Percentiles rank a stretch among this genome's conserved stretches.
phyloP scores from a whole-genome alignment of 768 basidiomycete genomes.

The Rhizopogon vesiculosus region DNA sequence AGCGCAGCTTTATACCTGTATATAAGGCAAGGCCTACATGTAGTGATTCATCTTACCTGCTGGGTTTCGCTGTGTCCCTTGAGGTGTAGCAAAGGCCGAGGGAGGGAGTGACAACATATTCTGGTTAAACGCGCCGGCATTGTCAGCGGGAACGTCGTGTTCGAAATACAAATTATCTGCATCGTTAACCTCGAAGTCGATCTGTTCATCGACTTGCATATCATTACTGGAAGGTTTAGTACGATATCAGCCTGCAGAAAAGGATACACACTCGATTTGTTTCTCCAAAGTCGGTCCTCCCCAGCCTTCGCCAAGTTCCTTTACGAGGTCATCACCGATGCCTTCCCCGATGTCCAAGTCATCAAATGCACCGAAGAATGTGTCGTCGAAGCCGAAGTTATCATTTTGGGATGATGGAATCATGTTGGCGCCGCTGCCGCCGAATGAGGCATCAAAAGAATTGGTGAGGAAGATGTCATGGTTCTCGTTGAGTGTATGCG shows the following conservation, averaged over 20 bases:
- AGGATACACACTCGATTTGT: conserved; percentile 14
- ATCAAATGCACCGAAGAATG: conserved; percentile 47
- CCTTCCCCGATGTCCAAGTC: conserved; percentile 54
- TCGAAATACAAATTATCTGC: conserved; percentile 1
- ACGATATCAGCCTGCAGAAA: not conserved
- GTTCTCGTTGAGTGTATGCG: conserved; percentile 67
- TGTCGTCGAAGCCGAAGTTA: conserved; percentile 48
- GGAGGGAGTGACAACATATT: not conserved
- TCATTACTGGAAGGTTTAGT: not conserved
- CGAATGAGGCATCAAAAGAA: conserved; percentile 62
- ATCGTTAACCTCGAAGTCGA: conserved; percentile 7
- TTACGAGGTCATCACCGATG: conserved; percentile 70
- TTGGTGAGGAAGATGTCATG: conserved; percentile 62
- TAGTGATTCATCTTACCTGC: not conserved
- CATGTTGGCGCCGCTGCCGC: conserved; percentile 28
- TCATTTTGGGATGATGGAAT: conserved; percentile 54
- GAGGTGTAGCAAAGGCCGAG: not conserved
- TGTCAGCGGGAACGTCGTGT: not conserved
- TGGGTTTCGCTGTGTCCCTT: not conserved
- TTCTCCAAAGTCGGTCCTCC: conserved; percentile 30
- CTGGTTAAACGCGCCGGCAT: not conserved
- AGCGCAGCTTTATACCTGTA: conserved; percentile 1
- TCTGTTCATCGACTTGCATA: conserved; percentile 6
- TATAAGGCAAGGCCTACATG: not conserved
- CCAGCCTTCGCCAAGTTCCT: conserved; percentile 74